phyloP scores from a whole-genome alignment of 2,329 filamentous ascomycete genomes.

The Botrytis elliptica region DNA sequence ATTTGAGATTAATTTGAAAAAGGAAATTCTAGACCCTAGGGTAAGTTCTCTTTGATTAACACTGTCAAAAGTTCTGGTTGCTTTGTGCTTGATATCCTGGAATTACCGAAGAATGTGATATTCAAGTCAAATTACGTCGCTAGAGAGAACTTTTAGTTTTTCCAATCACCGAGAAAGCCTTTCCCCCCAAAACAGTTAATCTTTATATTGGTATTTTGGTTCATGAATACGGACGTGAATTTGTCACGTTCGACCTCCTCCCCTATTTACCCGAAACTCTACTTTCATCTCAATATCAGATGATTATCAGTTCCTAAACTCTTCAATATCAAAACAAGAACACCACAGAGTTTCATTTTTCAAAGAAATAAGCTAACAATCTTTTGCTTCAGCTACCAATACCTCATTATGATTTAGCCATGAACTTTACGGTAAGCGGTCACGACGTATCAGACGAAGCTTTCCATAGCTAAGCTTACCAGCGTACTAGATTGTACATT shows the following conservation, averaged over 20 bases:
- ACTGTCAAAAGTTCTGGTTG: not conserved
- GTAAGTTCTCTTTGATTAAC: not conserved
- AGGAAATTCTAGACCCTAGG: not conserved
- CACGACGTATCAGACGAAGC: not conserved
- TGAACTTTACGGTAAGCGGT: not conserved
- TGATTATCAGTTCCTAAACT: not conserved
- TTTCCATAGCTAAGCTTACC: not conserved
- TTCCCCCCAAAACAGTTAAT: fast-evolving
- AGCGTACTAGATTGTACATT: not conserved
- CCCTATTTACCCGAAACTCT: not conserved
- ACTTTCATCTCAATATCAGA: not conserved
- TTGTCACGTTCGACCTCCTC: not conserved
- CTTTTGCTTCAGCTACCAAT: not conserved
- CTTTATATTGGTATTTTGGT: not conserved
- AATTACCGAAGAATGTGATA: not conserved
- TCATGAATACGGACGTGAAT: not conserved
- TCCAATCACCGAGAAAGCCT: fast-evolving
- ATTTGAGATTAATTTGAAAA: fast-evolving
- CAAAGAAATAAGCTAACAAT: not conserved
- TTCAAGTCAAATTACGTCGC: not conserved
- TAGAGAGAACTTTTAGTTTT: not conserved
- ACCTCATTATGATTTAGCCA: not conserved
- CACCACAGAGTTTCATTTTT: not conserved
- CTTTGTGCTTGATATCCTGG: not conserved
- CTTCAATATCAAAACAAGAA: not conserved